Conservation (phyloP, 805 yeast genomes). For the Cyberlindnera suaveolens region DNA sequence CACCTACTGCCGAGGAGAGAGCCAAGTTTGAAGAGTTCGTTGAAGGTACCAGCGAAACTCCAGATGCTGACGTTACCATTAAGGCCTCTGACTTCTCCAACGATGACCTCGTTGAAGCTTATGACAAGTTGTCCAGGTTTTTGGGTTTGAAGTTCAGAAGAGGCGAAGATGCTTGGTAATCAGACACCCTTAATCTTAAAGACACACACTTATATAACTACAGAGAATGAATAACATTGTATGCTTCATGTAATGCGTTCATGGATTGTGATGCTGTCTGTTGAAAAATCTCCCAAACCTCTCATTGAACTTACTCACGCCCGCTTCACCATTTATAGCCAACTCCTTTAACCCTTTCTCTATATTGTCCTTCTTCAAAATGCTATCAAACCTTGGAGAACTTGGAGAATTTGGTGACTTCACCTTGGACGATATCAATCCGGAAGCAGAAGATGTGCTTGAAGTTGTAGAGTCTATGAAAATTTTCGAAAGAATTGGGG, state of each 20-base stretch:
- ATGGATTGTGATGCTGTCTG: slow-evolving; percentile 21
- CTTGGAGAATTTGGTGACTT: slow-evolving; percentile 15
- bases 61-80: slow-evolving; percentile 20
- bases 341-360: slow-evolving; percentile 30
- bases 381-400: slow-evolving; percentile 24
- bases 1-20: slow-evolving; percentile 54
- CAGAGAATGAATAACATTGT: too few species aligned
- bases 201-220: too few species aligned
- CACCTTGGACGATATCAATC: slow-evolving; percentile 8
- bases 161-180: slow-evolving; percentile 44
- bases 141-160: slow-evolving; percentile 57
- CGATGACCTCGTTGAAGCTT: slow-evolving; percentile 47
- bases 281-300: slow-evolving; percentile 55
- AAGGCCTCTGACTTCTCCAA: slow-evolving; percentile 30
- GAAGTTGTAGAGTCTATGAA: slow-evolving; percentile 8
- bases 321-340: slow-evolving; percentile 49
- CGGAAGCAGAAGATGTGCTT: slow-evolving; percentile 4
- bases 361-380: slow-evolving; percentile 26
- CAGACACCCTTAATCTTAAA: not conserved
- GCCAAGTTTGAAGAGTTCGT: slow-evolving; percentile 44
- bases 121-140: slow-evolving; percentile 60
- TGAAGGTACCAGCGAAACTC: slow-evolving; percentile 42
- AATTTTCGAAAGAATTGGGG: slow-evolving; percentile 22
- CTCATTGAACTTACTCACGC: slow-evolving; percentile 59
- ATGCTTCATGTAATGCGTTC: not conserved